A percentile compares a stretch with the other conserved stretches of the same genome.
phyloP scores from a whole-genome alignment of 768 basidiomycete genomes.

The Mycena maculata region DNA sequence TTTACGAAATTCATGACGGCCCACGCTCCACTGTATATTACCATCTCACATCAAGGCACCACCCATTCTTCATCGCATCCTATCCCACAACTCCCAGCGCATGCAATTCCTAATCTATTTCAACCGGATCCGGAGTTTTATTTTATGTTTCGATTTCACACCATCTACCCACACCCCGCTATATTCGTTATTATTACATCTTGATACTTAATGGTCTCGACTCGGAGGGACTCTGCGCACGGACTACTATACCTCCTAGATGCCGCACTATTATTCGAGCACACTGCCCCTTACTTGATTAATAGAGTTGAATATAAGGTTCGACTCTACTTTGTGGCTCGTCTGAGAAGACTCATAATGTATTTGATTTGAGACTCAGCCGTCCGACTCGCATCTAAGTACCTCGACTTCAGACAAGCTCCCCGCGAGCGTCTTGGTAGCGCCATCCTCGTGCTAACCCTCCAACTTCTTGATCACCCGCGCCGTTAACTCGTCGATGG shows the following conservation, averaged over 20 bases:
- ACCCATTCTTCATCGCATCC: conserved; percentile 1
- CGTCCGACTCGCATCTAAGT: neutral
- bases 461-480: conserved; percentile 50
- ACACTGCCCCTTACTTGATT: neutral
- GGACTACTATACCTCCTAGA: conserved; percentile 8
- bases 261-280: conserved; percentile 3
- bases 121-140: neutral
- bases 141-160: neutral
- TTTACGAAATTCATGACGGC: conserved; percentile 29
- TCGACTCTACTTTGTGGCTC: neutral
- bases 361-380: too few relatives aligned
- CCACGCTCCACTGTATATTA: conserved; percentile 30
- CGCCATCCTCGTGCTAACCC: conserved; percentile 52
- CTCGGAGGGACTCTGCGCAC: conserved; percentile 11
- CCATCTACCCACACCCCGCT: neutral
- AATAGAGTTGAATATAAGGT: neutral
- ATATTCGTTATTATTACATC: conserved; percentile 23
- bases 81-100: neutral
- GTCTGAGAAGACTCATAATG: neutral
- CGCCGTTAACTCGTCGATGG: conserved; percentile 3
- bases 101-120: neutral
- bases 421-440: too few relatives aligned
- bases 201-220: conserved; percentile 24
- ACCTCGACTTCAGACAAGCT: neutral
- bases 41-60: conserved; percentile 5